Conservation (phyloP, 208 protist genomes). For the Phytomonas sp. region DNA sequence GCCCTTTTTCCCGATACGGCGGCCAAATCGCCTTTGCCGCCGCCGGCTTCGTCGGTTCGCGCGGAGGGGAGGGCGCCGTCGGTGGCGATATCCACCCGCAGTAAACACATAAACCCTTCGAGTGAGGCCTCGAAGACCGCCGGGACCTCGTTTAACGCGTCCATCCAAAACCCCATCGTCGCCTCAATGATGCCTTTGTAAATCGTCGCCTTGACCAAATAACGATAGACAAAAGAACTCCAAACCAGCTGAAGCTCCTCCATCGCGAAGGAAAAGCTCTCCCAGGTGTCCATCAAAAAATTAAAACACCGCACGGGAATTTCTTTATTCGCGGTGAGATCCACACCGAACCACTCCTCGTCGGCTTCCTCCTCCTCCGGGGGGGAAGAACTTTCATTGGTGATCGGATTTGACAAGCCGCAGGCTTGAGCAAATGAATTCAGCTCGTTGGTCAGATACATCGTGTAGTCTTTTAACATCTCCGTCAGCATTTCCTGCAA, state of each 20-base stretch:
- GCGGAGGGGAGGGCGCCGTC: conserved; percentile 14
- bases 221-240: conserved; percentile 44
- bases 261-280: conserved; percentile 27
- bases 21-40: not conserved
- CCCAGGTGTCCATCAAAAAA: conserved; percentile 31
- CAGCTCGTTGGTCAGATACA: not conserved
- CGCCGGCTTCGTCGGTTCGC: not conserved
- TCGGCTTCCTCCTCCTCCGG: not conserved
- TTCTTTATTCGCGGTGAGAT: not conserved
- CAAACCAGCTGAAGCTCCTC: conserved; percentile 43
- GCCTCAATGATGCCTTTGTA: conserved; percentile 10
- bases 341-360: conserved; percentile 6
- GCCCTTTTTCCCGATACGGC: conserved; percentile 7
- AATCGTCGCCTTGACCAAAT: conserved; percentile 13
- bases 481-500: conserved; percentile 25
- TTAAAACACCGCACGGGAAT: conserved; percentile 18
- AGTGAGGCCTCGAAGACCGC: conserved; percentile 21
- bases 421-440: too few species aligned
- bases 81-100: conserved; percentile 31
- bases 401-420: too few species aligned
- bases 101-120: conserved; percentile 22
- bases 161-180: conserved; percentile 11
- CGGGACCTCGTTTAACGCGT: conserved; percentile 14
- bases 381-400: too few species aligned
- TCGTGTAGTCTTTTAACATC: conserved; percentile 19